Conservation (phyloP, 768 basidiomycete genomes). For the Mrakia gelida region DNA sequence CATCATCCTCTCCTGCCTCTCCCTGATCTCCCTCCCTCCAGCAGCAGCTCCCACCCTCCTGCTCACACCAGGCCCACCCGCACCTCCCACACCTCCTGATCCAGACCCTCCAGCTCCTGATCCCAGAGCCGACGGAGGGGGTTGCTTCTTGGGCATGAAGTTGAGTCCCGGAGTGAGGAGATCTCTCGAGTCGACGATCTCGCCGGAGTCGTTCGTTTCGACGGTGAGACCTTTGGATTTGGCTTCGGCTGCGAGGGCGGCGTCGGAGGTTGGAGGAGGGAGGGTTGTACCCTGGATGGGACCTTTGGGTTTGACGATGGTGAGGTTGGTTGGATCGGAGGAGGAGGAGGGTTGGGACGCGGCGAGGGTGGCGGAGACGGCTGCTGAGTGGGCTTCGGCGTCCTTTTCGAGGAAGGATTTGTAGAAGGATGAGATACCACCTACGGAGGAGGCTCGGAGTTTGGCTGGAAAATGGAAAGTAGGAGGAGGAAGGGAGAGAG, state of each 20-base stretch:
- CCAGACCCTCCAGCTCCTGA: slow-evolving; percentile 12
- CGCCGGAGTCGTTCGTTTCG: slow-evolving; percentile 94
- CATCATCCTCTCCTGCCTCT: slow-evolving; percentile 73
- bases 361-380: slow-evolving; percentile 63
- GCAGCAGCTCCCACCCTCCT: slow-evolving; percentile 81
- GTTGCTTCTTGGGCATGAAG: slow-evolving; percentile 57
- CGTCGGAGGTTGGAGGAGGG: slow-evolving; percentile 66
- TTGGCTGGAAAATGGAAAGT: slow-evolving; percentile 7
- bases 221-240: slow-evolving; percentile 73
- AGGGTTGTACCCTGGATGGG: slow-evolving; percentile 52
- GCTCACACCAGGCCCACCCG: slow-evolving; percentile 36
- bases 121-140: slow-evolving; percentile 50
- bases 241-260: slow-evolving; percentile 67
- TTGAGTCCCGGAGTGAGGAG: slow-evolving; percentile 88
- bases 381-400: slow-evolving; percentile 62
- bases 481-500: neutral
- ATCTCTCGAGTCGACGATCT: slow-evolving; percentile 93
- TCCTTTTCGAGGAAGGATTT: slow-evolving; percentile 47
- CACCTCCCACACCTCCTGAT: slow-evolving; percentile 17
- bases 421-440: slow-evolving; percentile 83
- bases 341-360: slow-evolving; percentile 30
- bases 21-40: slow-evolving; percentile 71
- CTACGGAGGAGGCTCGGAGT: slow-evolving; percentile 54
- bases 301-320: slow-evolving; percentile 49
- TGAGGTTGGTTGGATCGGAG: slow-evolving; percentile 31